Percentiles rank a stretch among this genome's conserved stretches.
These are phyloP conservation scores for Oligophagozyma castellii DNA, from an alignment of 1,139 yeast genomes.

Conservation along the genomic window DNA sequence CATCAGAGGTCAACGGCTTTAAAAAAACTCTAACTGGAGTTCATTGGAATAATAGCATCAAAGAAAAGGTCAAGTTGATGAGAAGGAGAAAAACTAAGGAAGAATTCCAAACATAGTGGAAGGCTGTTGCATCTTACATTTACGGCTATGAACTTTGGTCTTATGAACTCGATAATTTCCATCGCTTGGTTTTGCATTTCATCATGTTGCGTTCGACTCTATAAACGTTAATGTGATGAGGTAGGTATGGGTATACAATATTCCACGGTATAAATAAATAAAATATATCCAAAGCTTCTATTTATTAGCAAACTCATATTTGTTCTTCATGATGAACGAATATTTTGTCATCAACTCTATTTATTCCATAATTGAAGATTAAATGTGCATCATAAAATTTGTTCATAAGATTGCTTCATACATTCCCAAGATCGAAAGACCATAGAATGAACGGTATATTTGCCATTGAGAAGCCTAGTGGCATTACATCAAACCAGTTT, in stretches of 20 bases:
- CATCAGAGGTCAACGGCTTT: constrained; percentile 29
- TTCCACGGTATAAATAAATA: no score
- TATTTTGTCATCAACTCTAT: not conserved
- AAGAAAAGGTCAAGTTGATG: constrained; percentile 26
- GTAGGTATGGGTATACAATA: no score
- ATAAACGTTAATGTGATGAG: no score
- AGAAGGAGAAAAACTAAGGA: constrained; percentile 15
- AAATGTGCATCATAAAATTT: not conserved
- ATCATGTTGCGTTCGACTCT: no score
- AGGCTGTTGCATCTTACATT: no score
- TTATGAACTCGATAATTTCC: no score
- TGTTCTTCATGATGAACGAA: not conserved
- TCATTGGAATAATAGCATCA: constrained; percentile 29
- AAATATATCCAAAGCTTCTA: no score
- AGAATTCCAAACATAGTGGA: constrained; percentile 1
- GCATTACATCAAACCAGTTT: constrained; percentile 67
- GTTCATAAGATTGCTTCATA: not conserved
- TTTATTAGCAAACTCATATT: no score
- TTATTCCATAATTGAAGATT: no score
- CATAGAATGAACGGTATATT: constrained; percentile 69
- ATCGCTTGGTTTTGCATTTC: no score
- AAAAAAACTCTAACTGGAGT: constrained; percentile 27
- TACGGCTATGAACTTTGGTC: no score
- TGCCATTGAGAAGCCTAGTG: constrained; percentile 86
- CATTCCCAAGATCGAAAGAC: not conserved